These are phyloP conservation scores for Puccinia hordei DNA, from an alignment of 1,284 basidiomycete species.

Conservation along the genomic window DNA sequence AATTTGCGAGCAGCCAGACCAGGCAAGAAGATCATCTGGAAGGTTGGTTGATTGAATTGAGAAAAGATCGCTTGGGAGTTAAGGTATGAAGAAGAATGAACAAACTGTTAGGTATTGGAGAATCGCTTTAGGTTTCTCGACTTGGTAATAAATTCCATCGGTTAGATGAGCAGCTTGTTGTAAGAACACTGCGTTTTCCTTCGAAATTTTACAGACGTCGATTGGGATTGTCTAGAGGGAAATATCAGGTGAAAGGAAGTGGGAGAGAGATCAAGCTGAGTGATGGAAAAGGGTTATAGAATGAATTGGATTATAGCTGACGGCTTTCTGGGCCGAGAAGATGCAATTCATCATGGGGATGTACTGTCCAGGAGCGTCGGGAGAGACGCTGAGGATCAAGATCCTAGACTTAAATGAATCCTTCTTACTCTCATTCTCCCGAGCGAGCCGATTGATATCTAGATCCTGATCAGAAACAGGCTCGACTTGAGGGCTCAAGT, in stretches of 20 bases:
- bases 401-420: conserved; percentile 75
- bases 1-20: conserved; percentile 74
- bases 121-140: conserved; percentile 76
- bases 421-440: conserved; percentile 61
- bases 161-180: conserved; percentile 97
- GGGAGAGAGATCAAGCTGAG: background rate
- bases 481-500: background rate
- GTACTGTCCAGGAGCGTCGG: conserved; percentile 80
- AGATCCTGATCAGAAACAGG: conserved; percentile 14
- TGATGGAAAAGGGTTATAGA: background rate
- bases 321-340: conserved; percentile 96
- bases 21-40: conserved; percentile 88
- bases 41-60: conserved; percentile 3
- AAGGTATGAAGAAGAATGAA: background rate
- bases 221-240: conserved; percentile 80
- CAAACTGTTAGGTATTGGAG: conserved; percentile 83
- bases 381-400: conserved; percentile 86
- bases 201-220: conserved; percentile 89
- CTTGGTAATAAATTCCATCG: conserved; percentile 84
- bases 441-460: conserved; percentile 81
- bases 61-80: conserved; percentile 16
- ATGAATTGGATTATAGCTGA: conserved; percentile 59
- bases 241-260: background rate
- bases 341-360: conserved; percentile 99
- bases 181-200: conserved; percentile 87